Evolutionary conservation across 2,329 filamentous ascomycete species (phyloP).

Genomic region (Diaporthe sp.): DNA sequence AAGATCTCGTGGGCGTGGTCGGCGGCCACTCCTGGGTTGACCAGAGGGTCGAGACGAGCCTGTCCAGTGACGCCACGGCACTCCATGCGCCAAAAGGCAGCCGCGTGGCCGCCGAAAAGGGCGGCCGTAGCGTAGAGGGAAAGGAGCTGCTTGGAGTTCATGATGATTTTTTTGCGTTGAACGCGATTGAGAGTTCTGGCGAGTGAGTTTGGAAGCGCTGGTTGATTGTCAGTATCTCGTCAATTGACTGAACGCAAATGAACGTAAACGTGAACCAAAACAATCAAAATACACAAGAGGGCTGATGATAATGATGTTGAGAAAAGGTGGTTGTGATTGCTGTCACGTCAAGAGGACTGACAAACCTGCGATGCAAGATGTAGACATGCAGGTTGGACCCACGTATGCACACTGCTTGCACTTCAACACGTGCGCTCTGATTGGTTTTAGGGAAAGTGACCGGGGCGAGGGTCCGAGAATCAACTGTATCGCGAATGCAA

Average conservation of each 20-base stretch:
- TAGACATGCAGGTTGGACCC: background rate
- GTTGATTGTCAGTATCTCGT: slow-evolving; percentile 15
- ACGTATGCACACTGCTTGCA: background rate
- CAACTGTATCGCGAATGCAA: background rate
- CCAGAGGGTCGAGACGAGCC: slow-evolving; percentile 83
- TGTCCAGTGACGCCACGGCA: slow-evolving; percentile 80
- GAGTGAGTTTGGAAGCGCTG: background rate
- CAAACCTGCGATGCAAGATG: slow-evolving; percentile 21
- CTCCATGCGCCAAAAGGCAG: slow-evolving; percentile 92
- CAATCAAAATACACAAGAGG: background rate
- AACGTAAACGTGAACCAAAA: background rate
- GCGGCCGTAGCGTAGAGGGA: slow-evolving; percentile 16
- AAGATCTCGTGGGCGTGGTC: slow-evolving; percentile 82
- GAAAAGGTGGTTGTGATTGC: background rate
- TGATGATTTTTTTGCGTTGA: slow-evolving; percentile 25
- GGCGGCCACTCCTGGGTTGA: slow-evolving; percentile 71
- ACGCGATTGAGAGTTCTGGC: slow-evolving; percentile 7
- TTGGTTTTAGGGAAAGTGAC: background rate
- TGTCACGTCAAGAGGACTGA: slow-evolving; percentile 8
- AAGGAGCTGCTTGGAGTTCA: slow-evolving; percentile 38
- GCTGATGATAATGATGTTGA: background rate
- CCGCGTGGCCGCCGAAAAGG: slow-evolving; percentile 48
- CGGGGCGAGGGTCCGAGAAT: background rate
- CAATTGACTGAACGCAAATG: background rate
- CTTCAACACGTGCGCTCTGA: background rate